Percentiles rank a stretch among this genome's conserved stretches.
Conservation (phyloP, 768 basidiomycete genomes). For the Amyloporia xantha region DNA sequence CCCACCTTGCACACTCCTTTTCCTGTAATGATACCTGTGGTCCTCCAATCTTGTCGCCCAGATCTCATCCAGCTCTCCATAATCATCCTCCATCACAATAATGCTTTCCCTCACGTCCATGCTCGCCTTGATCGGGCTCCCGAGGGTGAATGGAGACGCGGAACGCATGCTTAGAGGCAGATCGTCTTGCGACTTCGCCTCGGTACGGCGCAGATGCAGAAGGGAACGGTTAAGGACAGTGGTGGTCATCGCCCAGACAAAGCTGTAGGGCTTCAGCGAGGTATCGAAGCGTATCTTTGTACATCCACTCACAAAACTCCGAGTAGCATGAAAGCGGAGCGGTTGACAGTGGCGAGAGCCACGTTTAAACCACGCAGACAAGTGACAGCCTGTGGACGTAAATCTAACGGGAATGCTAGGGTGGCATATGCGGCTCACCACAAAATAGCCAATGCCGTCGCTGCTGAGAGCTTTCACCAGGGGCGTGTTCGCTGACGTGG, state of each 20-base stretch:
- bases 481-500: conserved; percentile 21
- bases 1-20: too few species aligned
- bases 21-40: too few species aligned
- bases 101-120: not conserved
- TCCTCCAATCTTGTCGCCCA: not conserved
- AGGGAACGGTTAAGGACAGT: conserved; percentile 28
- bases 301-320: conserved; percentile 19
- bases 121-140: not conserved
- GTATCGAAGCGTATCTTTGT: not conserved
- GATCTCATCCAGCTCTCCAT: not conserved
- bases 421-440: conserved; percentile 20
- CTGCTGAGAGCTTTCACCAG: conserved; percentile 26
- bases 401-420: not conserved
- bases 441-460: conserved; percentile 31
- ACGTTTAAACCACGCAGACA: conserved; percentile 24
- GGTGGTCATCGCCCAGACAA: conserved; percentile 30
- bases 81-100: not conserved
- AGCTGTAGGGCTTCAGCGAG: conserved; percentile 14
- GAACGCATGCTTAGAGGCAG: not conserved
- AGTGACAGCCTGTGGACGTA: conserved; percentile 16
- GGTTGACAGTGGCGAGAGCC: conserved; percentile 14
- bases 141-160: not conserved
- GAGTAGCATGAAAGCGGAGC: conserved; percentile 22
- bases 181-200: conserved; percentile 18
- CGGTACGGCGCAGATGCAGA: conserved; percentile 25